Conservation (phyloP, 148 eudicot genomes). For the Rhododendron kiyosumense region DNA sequence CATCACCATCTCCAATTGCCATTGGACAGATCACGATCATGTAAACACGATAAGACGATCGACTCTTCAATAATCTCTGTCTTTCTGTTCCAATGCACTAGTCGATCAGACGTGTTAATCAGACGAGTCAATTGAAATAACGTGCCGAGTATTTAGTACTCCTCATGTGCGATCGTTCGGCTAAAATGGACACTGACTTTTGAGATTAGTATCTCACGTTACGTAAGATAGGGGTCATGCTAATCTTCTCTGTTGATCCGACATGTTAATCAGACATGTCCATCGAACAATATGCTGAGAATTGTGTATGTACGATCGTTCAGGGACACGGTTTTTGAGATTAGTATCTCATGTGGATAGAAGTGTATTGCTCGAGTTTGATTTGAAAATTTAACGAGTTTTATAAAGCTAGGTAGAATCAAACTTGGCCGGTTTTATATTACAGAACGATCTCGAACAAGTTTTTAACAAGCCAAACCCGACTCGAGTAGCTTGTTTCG, state of each 20-base stretch:
- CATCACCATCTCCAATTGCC: conserved; percentile 43
- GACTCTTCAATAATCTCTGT: no score
- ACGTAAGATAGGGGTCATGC: background rate
- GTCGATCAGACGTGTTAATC: background rate
- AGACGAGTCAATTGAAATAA: no score
- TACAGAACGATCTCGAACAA: background rate
- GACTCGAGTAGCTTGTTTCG: background rate
- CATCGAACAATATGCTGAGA: no score
- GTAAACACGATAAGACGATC: conserved; percentile 5
- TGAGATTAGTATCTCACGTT: background rate
- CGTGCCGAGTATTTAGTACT: background rate
- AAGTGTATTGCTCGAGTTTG: background rate
- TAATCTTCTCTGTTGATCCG: no score
- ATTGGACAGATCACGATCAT: conserved; percentile 34
- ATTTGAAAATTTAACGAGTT: background rate
- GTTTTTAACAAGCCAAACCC: background rate
- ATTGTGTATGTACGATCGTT: no score
- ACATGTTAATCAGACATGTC: no score
- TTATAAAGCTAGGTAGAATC: background rate
- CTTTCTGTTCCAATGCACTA: background rate
- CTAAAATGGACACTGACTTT: background rate
- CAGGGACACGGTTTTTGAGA: no score
- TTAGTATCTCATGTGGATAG: background rate
- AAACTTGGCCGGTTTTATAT: background rate
- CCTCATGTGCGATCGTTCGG: background rate